These are phyloP conservation scores for Aciculosporium take DNA, from an alignment of 2,329 filamentous ascomycete genomes.

Conservation along the genomic window DNA sequence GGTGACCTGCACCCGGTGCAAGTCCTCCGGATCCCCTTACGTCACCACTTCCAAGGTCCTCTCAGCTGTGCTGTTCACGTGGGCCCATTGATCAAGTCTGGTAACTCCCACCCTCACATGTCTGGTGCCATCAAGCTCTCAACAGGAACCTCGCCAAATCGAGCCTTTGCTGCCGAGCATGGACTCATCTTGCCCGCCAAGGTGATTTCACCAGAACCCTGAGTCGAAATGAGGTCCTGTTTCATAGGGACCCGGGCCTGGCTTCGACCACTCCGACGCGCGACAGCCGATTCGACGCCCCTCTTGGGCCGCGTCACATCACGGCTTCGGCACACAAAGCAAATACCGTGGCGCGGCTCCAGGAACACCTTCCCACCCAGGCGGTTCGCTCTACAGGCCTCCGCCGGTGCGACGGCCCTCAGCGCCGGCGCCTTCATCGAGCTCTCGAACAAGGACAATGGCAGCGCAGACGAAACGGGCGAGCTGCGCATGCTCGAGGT, in stretches of 20 bases:
- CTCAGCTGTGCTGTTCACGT: too few species aligned
- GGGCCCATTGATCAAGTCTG: background rate
- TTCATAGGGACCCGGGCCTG: slow-evolving; percentile 29
- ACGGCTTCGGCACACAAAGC: slow-evolving; percentile 13
- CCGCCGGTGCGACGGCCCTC: slow-evolving; percentile 28
- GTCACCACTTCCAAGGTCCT: slow-evolving; percentile 12
- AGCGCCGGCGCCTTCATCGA: slow-evolving; percentile 44
- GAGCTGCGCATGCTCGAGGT: slow-evolving; percentile 79
- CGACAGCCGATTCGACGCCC: slow-evolving; percentile 11
- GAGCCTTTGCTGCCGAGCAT: slow-evolving; percentile 7
- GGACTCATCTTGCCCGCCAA: slow-evolving; percentile 5
- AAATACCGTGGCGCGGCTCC: slow-evolving; percentile 12
- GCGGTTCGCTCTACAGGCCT: slow-evolving; percentile 23
- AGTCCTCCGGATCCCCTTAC: slow-evolving; percentile 6
- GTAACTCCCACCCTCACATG: background rate
- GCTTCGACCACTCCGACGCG: slow-evolving; percentile 23
- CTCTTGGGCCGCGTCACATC: slow-evolving; percentile 13
- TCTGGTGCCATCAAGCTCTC: background rate
- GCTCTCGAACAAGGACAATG: slow-evolving; percentile 41
- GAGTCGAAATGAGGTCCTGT: slow-evolving; percentile 31
- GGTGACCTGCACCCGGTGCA: background rate
- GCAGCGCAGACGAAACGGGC: slow-evolving; percentile 43
- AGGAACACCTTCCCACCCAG: slow-evolving; percentile 6
- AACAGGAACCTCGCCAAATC: background rate
- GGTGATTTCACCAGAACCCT: slow-evolving; percentile 6